phyloP scores from a whole-genome alignment of 106 monocot genomes.

The Alisma plantagoaquatica region DNA sequence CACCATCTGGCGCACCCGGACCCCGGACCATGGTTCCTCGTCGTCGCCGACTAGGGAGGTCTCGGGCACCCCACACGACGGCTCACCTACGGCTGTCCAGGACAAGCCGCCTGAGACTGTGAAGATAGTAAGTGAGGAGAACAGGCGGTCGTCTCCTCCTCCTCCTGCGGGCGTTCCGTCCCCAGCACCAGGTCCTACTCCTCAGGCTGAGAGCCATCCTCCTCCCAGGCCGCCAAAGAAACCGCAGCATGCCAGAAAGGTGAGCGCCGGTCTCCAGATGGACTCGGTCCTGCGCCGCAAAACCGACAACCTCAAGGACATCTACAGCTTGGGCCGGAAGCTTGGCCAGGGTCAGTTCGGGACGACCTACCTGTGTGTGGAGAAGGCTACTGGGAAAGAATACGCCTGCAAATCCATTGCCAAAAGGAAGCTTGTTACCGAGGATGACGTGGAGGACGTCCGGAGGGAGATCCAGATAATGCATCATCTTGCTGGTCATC shows the following conservation, averaged over 20 bases:
- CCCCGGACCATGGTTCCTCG: conserved; percentile 3
- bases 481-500: conserved; percentile 56
- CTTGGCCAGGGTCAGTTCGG: conserved; percentile 71
- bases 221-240: not conserved
- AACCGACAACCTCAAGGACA: conserved; percentile 49
- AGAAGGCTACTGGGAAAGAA: conserved; percentile 43
- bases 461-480: conserved; percentile 72
- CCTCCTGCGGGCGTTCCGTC: not conserved
- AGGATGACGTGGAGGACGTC: conserved; percentile 71
- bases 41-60: not conserved
- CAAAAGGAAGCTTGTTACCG: conserved; percentile 43
- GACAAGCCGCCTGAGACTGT: conserved; percentile 25
- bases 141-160: not conserved
- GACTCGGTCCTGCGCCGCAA: conserved; percentile 38
- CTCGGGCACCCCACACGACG: not conserved
- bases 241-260: conserved; percentile 14
- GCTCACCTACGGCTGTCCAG: conserved; percentile 1
- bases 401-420: conserved; percentile 62
- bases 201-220: not conserved
- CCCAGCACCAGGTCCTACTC: not conserved
- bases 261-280: conserved; percentile 34
- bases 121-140: conserved; percentile 13
- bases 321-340: conserved; percentile 50
- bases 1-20: conserved; percentile 28
- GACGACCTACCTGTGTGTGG: conserved; percentile 48